Conservation (phyloP, 306 rosid genomes). For the Cyclanthera cordifolia region DNA sequence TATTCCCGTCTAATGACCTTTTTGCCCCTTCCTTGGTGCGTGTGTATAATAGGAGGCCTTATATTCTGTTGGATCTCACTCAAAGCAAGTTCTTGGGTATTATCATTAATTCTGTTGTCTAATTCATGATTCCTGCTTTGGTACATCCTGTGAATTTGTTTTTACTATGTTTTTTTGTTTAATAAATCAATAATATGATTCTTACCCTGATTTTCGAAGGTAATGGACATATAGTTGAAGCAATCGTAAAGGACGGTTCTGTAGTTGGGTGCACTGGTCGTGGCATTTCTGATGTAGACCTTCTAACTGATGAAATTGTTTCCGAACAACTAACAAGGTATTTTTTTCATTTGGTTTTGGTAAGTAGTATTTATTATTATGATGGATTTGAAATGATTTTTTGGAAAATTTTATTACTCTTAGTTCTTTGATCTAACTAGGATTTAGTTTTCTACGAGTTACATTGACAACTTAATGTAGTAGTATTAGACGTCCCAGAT, state of each 20-base stretch:
- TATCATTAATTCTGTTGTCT: neutral
- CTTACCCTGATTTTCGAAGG: slow-evolving; percentile 16
- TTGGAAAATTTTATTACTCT: neutral
- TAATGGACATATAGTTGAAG: slow-evolving; percentile 22
- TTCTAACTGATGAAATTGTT: slow-evolving; percentile 70
- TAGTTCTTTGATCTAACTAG: neutral
- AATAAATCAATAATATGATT: neutral
- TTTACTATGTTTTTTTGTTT: neutral
- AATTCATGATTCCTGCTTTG: neutral
- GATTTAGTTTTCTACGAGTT: no score
- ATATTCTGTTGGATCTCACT: neutral
- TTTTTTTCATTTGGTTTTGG: slow-evolving; percentile 9
- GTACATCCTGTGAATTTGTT: neutral
- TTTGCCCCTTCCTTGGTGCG: no score
- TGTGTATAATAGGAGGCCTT: no score
- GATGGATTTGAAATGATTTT: neutral
- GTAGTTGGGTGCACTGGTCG: slow-evolving; percentile 25
- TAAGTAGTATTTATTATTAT: slow-evolving; percentile 7
- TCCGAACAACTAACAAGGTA: slow-evolving; percentile 93
- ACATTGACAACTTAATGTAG: no score
- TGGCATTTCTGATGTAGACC: slow-evolving; percentile 31
- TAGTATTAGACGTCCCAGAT: no score
- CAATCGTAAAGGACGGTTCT: slow-evolving; percentile 23
- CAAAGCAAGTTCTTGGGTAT: neutral
- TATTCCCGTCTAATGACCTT: no score